phyloP scores from a whole-genome alignment of 306 rosid genomes.

The Malus orientalis region DNA sequence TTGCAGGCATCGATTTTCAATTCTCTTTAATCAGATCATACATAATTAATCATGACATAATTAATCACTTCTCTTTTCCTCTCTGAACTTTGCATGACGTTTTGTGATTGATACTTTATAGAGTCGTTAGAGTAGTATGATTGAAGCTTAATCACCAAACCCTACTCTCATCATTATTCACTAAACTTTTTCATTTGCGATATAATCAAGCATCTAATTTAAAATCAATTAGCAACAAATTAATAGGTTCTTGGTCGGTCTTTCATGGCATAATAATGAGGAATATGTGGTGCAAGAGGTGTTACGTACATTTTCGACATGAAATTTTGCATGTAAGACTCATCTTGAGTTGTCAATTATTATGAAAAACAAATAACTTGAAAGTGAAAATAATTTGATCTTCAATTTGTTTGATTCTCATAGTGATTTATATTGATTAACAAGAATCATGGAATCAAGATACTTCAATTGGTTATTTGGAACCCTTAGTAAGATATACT shows the following conservation, averaged over 20 bases:
- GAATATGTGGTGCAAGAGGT: not conserved
- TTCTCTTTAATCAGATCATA: conserved; percentile 5
- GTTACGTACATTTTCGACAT: too few species aligned
- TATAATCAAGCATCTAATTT: not conserved
- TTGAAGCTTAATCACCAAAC: not conserved
- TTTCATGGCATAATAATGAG: not conserved
- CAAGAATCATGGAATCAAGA: too few species aligned
- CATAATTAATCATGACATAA: conserved; percentile 9
- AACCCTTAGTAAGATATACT: too few species aligned
- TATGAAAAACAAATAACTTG: too few species aligned
- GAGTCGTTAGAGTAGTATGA: not conserved
- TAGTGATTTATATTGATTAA: too few species aligned
- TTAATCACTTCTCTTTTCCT: not conserved
- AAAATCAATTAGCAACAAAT: not conserved
- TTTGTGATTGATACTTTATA: not conserved
- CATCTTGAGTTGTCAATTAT: too few species aligned
- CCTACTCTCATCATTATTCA: not conserved
- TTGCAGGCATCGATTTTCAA: conserved; percentile 14
- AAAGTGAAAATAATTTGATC: too few species aligned
- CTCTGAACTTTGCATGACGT: not conserved
- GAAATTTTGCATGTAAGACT: too few species aligned
- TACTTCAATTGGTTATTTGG: too few species aligned
- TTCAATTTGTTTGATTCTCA: too few species aligned
- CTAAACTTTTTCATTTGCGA: not conserved
- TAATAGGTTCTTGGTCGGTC: not conserved